A percentile compares a stretch with the other conserved stretches of the same genome.
phyloP scores from a whole-genome alignment of 1,284 basidiomycete species.

The Puccinia coronata region DNA sequence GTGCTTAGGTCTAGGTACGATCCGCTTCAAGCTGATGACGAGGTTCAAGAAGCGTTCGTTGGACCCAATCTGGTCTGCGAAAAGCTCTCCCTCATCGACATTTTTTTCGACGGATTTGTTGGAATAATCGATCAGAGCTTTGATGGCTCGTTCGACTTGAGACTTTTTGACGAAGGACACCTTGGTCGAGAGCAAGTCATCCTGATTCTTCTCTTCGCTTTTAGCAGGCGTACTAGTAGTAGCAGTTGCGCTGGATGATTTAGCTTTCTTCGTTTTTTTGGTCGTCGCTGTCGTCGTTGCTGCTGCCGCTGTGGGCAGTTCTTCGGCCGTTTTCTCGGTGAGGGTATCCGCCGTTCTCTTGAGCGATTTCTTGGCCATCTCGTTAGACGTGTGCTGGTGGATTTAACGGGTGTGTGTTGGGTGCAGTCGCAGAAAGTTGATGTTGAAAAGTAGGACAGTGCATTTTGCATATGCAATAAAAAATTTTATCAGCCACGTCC shows the following conservation, averaged over 20 bases:
- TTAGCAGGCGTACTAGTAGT: background rate
- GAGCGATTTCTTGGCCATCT: slow-evolving; percentile 1
- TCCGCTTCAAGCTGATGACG: slow-evolving; percentile 76
- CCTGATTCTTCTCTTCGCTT: background rate
- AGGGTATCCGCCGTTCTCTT: background rate
- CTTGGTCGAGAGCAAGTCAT: slow-evolving; percentile 7
- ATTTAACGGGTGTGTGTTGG: background rate
- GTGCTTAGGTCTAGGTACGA: slow-evolving; percentile 72
- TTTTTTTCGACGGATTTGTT: slow-evolving; percentile 68
- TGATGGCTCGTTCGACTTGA: slow-evolving; percentile 77
- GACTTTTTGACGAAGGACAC: slow-evolving; percentile 64
- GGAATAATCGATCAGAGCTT: slow-evolving; percentile 66
- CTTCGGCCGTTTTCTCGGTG: background rate
- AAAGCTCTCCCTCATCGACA: slow-evolving; percentile 64
- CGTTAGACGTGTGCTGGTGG: background rate
- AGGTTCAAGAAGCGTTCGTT: slow-evolving; percentile 84
- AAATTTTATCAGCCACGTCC: too few relatives aligned
- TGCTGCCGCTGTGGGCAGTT: background rate
- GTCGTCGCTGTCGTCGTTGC: background rate
- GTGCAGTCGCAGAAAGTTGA: too few relatives aligned
- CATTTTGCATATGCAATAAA: background rate
- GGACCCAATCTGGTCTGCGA: slow-evolving; percentile 73
- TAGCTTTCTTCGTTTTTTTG: background rate
- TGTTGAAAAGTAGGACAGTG: background rate
- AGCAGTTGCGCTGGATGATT: background rate